phyloP scores from a whole-genome alignment of 148 eudicot genomes.

The Camellia japonica region DNA sequence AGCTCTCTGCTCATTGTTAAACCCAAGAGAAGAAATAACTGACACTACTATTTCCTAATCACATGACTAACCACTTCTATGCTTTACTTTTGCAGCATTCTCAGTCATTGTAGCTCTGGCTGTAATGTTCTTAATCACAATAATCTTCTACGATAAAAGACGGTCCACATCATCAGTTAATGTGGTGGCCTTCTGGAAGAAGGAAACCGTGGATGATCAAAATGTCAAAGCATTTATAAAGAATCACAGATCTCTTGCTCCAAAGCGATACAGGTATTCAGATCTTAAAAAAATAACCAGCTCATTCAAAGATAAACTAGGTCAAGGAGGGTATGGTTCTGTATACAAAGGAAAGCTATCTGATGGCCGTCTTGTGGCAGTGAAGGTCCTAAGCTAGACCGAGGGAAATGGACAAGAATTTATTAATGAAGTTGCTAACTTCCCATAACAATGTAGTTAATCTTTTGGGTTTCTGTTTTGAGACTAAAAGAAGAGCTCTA shows the following conservation, averaged over 20 bases:
- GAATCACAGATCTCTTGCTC: not conserved
- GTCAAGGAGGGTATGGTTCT: not conserved
- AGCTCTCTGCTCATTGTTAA: not conserved
- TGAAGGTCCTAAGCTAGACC: constrained; percentile 3
- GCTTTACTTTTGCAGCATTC: not conserved
- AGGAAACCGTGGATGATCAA: not conserved
- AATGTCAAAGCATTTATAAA: not conserved
- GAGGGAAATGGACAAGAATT: not conserved
- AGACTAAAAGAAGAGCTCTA: not conserved
- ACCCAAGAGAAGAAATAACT: not conserved
- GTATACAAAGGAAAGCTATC: constrained; percentile 11
- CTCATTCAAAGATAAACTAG: constrained; percentile 10
- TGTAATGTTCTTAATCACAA: not conserved
- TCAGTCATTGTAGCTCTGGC: not conserved
- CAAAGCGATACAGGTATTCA: not conserved
- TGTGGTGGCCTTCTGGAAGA: not conserved
- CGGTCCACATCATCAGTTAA: not conserved
- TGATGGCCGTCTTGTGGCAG: constrained; percentile 6
- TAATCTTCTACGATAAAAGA: not conserved
- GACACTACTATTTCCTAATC: not conserved
- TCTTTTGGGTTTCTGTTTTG: constrained; percentile 5
- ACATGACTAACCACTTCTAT: not conserved
- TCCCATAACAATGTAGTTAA: constrained; percentile 7
- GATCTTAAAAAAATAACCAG: not conserved
- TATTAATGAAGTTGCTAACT: not conserved